A percentile compares a stretch with the other conserved stretches of the same genome.
phyloP scores from a whole-genome alignment of 495 filamentous ascomycete genomes.

The Lentithecium fluviatile region DNA sequence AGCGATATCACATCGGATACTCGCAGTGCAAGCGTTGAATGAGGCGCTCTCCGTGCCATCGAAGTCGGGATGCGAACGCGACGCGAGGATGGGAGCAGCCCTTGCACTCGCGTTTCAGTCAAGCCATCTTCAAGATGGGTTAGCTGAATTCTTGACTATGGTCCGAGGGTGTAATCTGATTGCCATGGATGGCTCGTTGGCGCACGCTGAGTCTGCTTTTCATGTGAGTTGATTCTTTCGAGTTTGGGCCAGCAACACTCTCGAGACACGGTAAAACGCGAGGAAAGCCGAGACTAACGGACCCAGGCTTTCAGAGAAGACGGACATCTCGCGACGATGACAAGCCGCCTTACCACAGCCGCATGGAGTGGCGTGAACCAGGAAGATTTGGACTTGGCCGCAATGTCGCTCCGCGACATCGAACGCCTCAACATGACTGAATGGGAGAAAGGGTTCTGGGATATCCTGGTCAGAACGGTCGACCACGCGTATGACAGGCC shows the following conservation, averaged over 20 bases:
- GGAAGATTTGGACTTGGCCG: conserved; percentile 27
- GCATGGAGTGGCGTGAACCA: conserved; percentile 12
- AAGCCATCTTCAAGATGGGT: conserved; percentile 57
- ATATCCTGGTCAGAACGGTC: conserved; percentile 24
- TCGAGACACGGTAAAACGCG: background rate
- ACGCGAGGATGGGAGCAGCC: conserved; percentile 53
- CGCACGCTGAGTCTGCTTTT: conserved; percentile 51
- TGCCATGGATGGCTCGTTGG: conserved; percentile 49
- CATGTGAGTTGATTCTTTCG: conserved; percentile 37
- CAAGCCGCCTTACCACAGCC: conserved; percentile 18
- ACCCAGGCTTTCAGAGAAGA: conserved; percentile 32
- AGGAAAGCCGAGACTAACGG: background rate
- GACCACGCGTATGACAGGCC: conserved; percentile 29
- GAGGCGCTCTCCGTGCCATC: conserved; percentile 34
- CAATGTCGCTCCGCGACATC: conserved; percentile 21
- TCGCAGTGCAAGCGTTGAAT: conserved; percentile 34
- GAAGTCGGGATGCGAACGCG: conserved; percentile 27
- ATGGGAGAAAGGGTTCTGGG: conserved; percentile 27
- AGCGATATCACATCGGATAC: conserved; percentile 34
- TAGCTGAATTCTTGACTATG: conserved; percentile 63
- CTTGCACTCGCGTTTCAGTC: conserved; percentile 62
- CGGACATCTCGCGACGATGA: conserved; percentile 32
- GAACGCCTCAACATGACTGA: conserved; percentile 26
- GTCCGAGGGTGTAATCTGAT: conserved; percentile 59
- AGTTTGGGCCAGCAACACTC: conserved; percentile 1